Conservation (phyloP, 1,284 basidiomycete genomes). For the Ceratobasidium sp. region DNA sequence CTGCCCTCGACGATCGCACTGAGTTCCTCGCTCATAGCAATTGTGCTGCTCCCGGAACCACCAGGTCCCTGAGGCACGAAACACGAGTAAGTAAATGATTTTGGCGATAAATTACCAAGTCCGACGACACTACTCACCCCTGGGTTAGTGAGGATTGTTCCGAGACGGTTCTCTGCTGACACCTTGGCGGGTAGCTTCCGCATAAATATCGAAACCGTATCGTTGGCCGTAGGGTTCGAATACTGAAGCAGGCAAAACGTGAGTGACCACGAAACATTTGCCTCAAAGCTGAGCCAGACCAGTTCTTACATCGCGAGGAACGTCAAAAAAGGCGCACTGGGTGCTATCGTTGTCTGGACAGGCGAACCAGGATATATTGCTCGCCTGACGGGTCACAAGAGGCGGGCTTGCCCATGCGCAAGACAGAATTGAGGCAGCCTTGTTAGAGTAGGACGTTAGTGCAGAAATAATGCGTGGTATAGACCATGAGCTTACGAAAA, state of each 20-base stretch:
- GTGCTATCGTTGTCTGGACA: conserved; percentile 6
- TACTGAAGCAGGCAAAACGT: neutral
- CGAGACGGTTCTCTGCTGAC: conserved; percentile 15
- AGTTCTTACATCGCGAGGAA: neutral
- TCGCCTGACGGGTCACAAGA: no score
- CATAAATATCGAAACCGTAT: conserved; percentile 28
- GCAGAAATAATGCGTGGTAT: no score
- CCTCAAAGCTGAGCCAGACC: no score
- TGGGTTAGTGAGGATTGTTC: conserved; percentile 11
- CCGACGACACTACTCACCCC: conserved; percentile 1
- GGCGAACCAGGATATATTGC: neutral
- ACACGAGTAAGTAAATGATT: no score
- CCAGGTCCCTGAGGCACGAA: conserved; percentile 46
- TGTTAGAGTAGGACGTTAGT: no score
- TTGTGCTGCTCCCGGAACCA: conserved; percentile 42
- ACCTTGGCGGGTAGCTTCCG: conserved; percentile 19
- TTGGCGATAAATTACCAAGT: no score
- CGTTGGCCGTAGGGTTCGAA: conserved; percentile 7
- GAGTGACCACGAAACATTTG: neutral
- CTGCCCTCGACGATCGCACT: conserved; percentile 44
- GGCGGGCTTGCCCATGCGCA: neutral
- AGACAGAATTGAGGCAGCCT: no score
- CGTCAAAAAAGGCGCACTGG: conserved; percentile 11
- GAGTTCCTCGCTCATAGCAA: conserved; percentile 34
- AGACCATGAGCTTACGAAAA: no score